Evolutionary conservation across 2,329 filamentous ascomycete species (phyloP), one percentile per base, ranked within the genome.

Genomic region (Neocatenulostroma microsporum): DNA sequence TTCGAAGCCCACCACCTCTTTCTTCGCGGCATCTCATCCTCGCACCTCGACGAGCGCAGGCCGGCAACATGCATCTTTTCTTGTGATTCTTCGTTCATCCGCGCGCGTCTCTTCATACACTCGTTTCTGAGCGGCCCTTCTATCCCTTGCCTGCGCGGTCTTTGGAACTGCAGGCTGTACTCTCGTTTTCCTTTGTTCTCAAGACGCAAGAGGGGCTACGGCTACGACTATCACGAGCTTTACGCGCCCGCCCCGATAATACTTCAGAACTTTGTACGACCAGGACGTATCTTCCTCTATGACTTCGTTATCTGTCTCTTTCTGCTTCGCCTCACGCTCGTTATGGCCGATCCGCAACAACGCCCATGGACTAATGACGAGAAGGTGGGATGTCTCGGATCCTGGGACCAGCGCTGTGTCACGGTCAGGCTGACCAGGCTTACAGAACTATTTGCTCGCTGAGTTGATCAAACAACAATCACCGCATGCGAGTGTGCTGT

Each of bases 381-480:
- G 55, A 66, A 65, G 60, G 65, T 66, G 60, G 45, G 54, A 50
- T 25, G 25, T 34, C 43, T 49, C 41, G 45, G 42, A 36, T 44
- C 40, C 19, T 3, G 4, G 6, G 13, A 13, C 5, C 15, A 28
- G 3, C 17, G 21, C 26, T 25, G 19, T 34, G 21, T 24, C 11
- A 29, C 30, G 4, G n/a, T 12, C 13, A 11, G 13, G 30, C 29
- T 33, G 24, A 37, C 23, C 9, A n/a, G 24, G 34, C 42, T 15
- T 23, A 33, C 45, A 62, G 56, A 56, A 60, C 40, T 54, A 56
- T 30, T 54, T 74, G 39, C 62, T 74, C 45, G 64, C 69, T 48
- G 70, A 74, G 51, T 66, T 70, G 44, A 59, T 74, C 47, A 74
- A 70, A 52, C 60, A 59, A 27, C 61, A 63, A 39, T 56, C 60